Evolutionary conservation across 805 yeast species (phyloP), one percentile per base, ranked within the genome.

Genomic region (Zygosaccharomyces rouxii): DNA sequence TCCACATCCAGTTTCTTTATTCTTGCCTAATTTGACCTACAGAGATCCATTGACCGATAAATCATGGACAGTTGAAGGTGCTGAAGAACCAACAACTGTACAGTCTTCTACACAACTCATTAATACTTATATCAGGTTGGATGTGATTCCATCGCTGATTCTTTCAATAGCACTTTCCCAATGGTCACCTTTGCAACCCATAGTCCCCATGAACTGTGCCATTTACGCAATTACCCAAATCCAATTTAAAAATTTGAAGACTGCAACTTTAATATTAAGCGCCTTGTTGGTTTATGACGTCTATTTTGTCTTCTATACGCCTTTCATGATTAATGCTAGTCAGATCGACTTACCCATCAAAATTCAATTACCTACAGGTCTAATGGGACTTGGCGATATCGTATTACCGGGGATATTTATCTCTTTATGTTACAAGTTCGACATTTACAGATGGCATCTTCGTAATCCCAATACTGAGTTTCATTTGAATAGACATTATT

Each of bases 381-480:
- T 60, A 43, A 63, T 84, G 7, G 89, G 89, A 1, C 65, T 83
- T 4, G 89, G 89, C 5, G 89, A 84, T 60, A 74, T 84, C 45
- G 78, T 78, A 2, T 63, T 82, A 11, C 88, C 89, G 0, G 84
- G 84, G 0, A 46, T 71, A 14, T 74, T 79, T 47, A 67, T 79
- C 10, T 65, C 83, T 1, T 63, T 81, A 37, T 76, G 81, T 56
- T 66, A 79, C 33, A 70, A 83, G 48, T 81, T 68, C 59, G 89
- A 83, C 63, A 62, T 75, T 26, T 72, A 59, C 61, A 67, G 56
- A 39, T 67, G 68, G 58, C 74, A 74, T 57, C 63, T 64, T 11
- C 35, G 41, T 7, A 54, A 70, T 46, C 51, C 62, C 4, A 51
- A 58, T 7, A 55, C 59, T 10, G 70, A 70, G 42, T 77, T 71